Evolutionary conservation across 805 yeast genomes (phyloP), one percentile per base, ranked within the genome.

Genomic region (Zygotorulaspora chibaensis): DNA sequence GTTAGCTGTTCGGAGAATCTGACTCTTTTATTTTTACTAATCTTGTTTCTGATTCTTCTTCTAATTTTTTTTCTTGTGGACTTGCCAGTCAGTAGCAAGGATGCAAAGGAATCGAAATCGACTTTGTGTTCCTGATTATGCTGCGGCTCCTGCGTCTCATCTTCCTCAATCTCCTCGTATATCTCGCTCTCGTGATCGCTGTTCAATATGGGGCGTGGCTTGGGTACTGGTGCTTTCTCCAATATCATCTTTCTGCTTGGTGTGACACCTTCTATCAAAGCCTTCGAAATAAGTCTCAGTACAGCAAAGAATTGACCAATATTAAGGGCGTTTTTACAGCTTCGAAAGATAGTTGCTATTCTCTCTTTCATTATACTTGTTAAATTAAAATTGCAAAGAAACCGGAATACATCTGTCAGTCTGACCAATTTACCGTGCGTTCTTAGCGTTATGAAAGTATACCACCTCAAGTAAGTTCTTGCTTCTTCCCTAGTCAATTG

Each of bases 271-370:
- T 63, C 55, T 2, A 67, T 39, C 13, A 87, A 63, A 0, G 83
- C 72, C 62, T 87, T 96, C 15, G 95, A 77, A 11, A 89, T 75
- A 16, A 93, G 74, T 56, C 99, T 73, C 43, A 91, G 62, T 30
- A 88, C 74, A 0, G 96, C 96, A 68, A 86, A 93, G 67, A 93
- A 91, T 63, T 89, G 95, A 5, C 96, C 95, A 44, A 89, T 82
- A 57, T 87, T 89, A 45, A 91, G 73, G 2, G 84, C 75, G 45
- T 72, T 73, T 28, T 75, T 56, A 43, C 77, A 73, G 45, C 74
- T 72, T 28, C 72, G 65, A 59, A 81, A 81, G 17, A 83, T 75
- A 20, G 68, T 66, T 31, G 61, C 63, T 37, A 87, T 74, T 45
- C 77, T 61, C 9, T 72, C 73, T 60, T 79, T 80, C 28, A 78